These are phyloP conservation scores for Luffa aegyptiaca DNA, from an alignment of 306 rosid genomes.

Conservation along the genomic window DNA sequence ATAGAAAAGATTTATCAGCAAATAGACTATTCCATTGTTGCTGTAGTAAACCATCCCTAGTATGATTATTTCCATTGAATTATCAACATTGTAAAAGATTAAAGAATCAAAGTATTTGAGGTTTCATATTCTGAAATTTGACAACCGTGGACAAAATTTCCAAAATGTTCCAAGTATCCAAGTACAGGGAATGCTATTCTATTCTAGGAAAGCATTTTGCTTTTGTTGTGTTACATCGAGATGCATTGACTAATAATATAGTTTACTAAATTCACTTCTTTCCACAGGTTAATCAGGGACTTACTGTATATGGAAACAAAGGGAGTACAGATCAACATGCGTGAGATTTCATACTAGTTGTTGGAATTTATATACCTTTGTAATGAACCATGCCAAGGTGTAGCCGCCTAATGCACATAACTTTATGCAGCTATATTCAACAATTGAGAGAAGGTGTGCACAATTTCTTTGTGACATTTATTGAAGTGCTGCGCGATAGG, in stretches of 20 bases:
- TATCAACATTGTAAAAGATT: background rate
- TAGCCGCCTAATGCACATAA: slow-evolving; percentile 3
- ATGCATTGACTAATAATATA: background rate
- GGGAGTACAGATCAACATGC: slow-evolving; percentile 99
- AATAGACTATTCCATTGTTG: background rate
- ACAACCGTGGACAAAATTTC: background rate
- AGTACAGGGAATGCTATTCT: background rate
- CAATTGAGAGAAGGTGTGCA: slow-evolving; percentile 97
- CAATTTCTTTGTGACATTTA: slow-evolving; percentile 91
- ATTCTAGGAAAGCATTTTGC: background rate
- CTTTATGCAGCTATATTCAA: slow-evolving; percentile 69
- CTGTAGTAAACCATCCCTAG: background rate
- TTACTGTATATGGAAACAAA: slow-evolving; percentile 82
- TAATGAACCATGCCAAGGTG: background rate
- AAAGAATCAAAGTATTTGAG: background rate
- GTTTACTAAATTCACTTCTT: slow-evolving; percentile 11
- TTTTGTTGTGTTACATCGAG: background rate
- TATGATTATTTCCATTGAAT: background rate
- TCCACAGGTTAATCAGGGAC: slow-evolving; percentile 79
- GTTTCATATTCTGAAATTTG: background rate
- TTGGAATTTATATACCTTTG: background rate
- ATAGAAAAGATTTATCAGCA: background rate
- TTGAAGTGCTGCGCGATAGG: slow-evolving; percentile 91
- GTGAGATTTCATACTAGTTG: slow-evolving; percentile 37
- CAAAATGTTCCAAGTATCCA: background rate